Evolutionary conservation across 2,329 filamentous ascomycete genomes (phyloP), one percentile per base, ranked within the genome.

Genomic region (Metarhizium album): DNA sequence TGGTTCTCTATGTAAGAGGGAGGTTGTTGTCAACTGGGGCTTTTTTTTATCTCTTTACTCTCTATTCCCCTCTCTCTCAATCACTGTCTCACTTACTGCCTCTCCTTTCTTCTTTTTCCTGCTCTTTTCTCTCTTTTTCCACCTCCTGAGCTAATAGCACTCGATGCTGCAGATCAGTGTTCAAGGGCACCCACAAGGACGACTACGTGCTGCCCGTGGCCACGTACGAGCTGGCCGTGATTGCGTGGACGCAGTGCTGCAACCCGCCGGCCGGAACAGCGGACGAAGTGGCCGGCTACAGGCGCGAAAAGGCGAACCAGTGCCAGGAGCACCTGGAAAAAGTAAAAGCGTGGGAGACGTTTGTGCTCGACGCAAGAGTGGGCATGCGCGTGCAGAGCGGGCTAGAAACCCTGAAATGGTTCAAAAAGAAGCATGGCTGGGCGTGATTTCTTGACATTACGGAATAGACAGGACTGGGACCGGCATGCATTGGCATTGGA

Each of bases 151-250:
- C 27, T 29, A 29, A 29, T 11, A 4, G 11, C 22, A 31, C 37
- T 4, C 16, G n/a, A 33, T 38, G n/a, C 31, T 38, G 20, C 43
- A 82, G 79, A 46, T 57, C 66, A 1, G 60, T 67, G 13, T 82
- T 83, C 64, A 83, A 78, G 55, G 83, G 83, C 2, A 59, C 71
- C 0, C 72, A 77, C 2, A 81, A 75, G 52, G 86, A 90, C 52
- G 83, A 86, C 59, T 90, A 86, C 71, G 74, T 81, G 9, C 72
- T 78, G 6, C 87, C 91, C 0, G 80, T 83, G 1, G 89, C 86
- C 1, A 76, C 88, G 57, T 96, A 96, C 66, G 93, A 98, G 68
- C 80, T 93, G 72, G 90, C 83, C 0, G 88, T 86, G 7, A 80
- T 87, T 50, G 72, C 84, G 1, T 98, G 91, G 90, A 75, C 78